Evolutionary conservation across 2,329 filamentous ascomycete species (phyloP).

Genomic region (Pezicula carpinea): DNA sequence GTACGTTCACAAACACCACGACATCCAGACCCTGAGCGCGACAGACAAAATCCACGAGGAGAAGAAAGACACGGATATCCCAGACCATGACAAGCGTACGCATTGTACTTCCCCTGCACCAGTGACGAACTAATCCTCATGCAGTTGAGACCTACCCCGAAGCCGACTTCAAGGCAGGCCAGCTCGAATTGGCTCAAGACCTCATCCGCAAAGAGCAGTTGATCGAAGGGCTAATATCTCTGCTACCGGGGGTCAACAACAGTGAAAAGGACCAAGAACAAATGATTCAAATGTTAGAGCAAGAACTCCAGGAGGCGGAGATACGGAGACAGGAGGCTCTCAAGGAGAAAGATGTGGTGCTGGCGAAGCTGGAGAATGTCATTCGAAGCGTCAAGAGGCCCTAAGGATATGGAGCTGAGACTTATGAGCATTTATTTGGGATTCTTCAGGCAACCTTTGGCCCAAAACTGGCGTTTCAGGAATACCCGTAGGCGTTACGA

Average conservation of each 20-base stretch:
- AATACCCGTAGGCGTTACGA: background rate
- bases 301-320: conserved; percentile 60
- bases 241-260: conserved; percentile 71
- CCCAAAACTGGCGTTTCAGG: background rate
- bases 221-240: conserved; percentile 72
- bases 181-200: conserved; percentile 71
- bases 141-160: conserved; percentile 56
- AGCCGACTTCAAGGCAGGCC: conserved; percentile 61
- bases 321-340: conserved; percentile 58
- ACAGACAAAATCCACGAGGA: conserved; percentile 55
- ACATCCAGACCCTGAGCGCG: conserved; percentile 53
- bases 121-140: conserved; percentile 12
- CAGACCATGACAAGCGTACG: conserved; percentile 14
- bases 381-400: conserved; percentile 56
- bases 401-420: conserved; percentile 28
- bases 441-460: background rate
- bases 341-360: conserved; percentile 57
- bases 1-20: conserved; percentile 65
- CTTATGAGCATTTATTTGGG: background rate
- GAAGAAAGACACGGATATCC: conserved; percentile 38
- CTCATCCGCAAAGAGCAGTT: conserved; percentile 78
- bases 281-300: conserved; percentile 59
- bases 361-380: conserved; percentile 55
- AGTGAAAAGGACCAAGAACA: conserved; percentile 73
- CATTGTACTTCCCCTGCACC: conserved; percentile 3